Evolutionary conservation across 2,329 filamentous ascomycete species (phyloP).

Genomic region (Didymella pinodella): DNA sequence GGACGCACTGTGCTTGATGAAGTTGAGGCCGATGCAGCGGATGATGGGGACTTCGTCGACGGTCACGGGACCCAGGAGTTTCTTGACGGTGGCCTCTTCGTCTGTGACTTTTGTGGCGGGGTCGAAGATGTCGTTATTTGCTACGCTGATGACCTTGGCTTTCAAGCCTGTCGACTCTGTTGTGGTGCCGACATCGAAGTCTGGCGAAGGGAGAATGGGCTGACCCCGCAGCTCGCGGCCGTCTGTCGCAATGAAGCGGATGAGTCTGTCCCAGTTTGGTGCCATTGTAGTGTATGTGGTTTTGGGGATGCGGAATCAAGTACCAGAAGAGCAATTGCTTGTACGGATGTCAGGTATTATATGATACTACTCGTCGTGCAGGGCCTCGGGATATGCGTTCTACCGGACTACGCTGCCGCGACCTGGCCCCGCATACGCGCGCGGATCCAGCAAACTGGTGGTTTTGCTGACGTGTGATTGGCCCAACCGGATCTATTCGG

Average conservation of each 20-base stretch:
- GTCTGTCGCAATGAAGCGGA: constrained; percentile 63
- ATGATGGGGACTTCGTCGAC: constrained; percentile 63
- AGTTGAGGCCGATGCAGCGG: constrained; percentile 67
- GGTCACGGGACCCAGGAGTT: constrained; percentile 62
- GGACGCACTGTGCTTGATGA: constrained; percentile 62
- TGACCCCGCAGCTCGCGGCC: constrained; percentile 61
- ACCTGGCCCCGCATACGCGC: constrained; percentile 19
- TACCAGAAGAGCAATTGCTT: neutral
- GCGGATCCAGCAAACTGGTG: constrained; percentile 20
- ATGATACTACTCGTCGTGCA: neutral
- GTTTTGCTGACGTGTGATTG: constrained; percentile 15
- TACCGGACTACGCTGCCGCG: constrained; percentile 25
- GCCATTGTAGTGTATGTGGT: constrained; percentile 24
- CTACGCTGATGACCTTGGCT: constrained; percentile 59
- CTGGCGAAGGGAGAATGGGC: constrained; percentile 56
- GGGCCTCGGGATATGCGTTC: constrained; percentile 28
- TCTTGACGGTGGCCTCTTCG: constrained; percentile 62
- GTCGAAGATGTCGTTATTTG: constrained; percentile 61
- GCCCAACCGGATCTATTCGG: neutral
- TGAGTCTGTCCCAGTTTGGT: constrained; percentile 60
- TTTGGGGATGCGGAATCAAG: neutral
- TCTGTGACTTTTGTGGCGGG: constrained; percentile 61
- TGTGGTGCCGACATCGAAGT: constrained; percentile 60
- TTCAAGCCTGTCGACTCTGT: constrained; percentile 59
- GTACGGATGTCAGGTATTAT: constrained; percentile 11